Evolutionary conservation across 305 asterid genomes (phyloP), one percentile per base, ranked within the genome.

Genomic region (Striga hermonthica): DNA sequence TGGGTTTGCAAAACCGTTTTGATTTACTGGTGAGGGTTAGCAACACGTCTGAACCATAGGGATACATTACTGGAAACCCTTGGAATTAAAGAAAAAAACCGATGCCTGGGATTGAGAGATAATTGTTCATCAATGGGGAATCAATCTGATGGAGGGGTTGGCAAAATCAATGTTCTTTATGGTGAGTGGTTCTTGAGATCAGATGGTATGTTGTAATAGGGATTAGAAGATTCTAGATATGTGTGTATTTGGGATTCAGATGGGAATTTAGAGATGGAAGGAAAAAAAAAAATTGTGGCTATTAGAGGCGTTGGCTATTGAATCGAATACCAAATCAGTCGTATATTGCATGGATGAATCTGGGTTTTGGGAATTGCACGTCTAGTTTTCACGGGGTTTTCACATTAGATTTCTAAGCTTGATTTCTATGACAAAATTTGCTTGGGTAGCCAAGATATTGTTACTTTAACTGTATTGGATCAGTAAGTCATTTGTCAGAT

Each of bases 31-130:
- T 52, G 6, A 69, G 43, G 60, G 52, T 56, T 57, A 40, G 31
- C 36, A 50, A 61, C 66, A 40, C 58, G 54, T 64, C 9, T 59
- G 54, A 47, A 14, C 14, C 50, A 62, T 60, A 49, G 64, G 67
- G 67, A 74, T 59, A 64, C 43, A 75, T 72, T 49, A 9, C 28
- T 14, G 59, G 71, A 68, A 77, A 77, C 71, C 80, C 79, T 71
- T 55, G 9, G 64, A 40, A 9, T 53, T 14, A 47, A 64, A 12
- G 53, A 40, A 57, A 44, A 41, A 45, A 14, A 14, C 6, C 8
- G 37, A 12, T 70, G 69, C 43, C 41, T 72, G 44, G 14, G 49
- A 62, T 68, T 38, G 72, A 35, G 69, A 58, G 59, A 66, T 39
- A 64, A 34, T 50, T 72, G 47, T 43, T 57, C 67, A 10, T 64